These are phyloP conservation scores for Mortierella sp. DNA, from an alignment of 371 early-diverging fungal species.

Conservation along the genomic window DNA sequence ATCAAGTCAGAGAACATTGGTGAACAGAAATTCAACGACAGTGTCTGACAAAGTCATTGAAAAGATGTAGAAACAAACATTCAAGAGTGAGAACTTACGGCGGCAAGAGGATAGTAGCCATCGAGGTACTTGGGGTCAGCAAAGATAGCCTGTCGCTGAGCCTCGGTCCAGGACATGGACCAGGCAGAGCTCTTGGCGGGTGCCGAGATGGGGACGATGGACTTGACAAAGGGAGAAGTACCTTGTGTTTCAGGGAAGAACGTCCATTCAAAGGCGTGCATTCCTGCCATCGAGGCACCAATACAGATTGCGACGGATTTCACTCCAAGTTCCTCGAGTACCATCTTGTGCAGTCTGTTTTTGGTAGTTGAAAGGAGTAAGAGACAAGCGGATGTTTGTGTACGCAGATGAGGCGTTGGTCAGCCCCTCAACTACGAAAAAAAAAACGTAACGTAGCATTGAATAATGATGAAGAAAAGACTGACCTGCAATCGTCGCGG, in stretches of 20 bases:
- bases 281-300: constrained; percentile 97
- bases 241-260: constrained; percentile 73
- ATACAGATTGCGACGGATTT: constrained; percentile 88
- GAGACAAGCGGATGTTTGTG: background rate
- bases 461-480: background rate
- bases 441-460: background rate
- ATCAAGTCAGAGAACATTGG: background rate
- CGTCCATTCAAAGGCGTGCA: constrained; percentile 97
- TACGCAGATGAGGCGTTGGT: background rate
- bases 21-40: background rate
- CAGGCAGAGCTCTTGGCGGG: constrained; percentile 96
- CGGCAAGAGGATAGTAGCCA: constrained; percentile 75
- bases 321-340: constrained; percentile 88
- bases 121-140: constrained; percentile 86
- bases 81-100: constrained; percentile 47
- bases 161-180: constrained; percentile 98
- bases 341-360: constrained; percentile 75
- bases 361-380: background rate
- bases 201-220: constrained; percentile 92
- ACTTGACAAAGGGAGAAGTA: constrained; percentile 72
- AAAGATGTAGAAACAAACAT: background rate
- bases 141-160: constrained; percentile 95
- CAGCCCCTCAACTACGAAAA: background rate
- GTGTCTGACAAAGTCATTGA: background rate
- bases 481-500: constrained; percentile 87